Percentiles rank a stretch among this genome's conserved stretches.
These are phyloP conservation scores for Trifolium pratense DNA, from an alignment of 306 rosid species.

Conservation along the genomic window DNA sequence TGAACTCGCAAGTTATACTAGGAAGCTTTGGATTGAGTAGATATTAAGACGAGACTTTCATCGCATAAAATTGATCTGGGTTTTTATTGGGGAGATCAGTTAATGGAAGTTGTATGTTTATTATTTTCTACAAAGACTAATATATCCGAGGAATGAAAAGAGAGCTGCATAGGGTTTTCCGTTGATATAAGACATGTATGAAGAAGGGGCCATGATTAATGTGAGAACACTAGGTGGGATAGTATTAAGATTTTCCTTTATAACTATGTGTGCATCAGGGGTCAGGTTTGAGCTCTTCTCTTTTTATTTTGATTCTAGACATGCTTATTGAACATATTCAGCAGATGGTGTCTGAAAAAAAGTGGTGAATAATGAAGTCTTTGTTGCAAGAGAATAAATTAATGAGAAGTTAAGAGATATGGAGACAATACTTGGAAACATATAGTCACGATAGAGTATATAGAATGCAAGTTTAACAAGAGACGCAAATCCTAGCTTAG, in stretches of 20 bases:
- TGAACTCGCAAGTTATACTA: not conserved
- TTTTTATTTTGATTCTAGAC: not conserved
- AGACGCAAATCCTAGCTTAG: not conserved
- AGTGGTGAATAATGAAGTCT: not conserved
- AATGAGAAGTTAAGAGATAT: conserved; percentile 10
- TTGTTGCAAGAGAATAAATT: conserved; percentile 9
- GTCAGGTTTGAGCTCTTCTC: not conserved
- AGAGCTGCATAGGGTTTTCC: not conserved
- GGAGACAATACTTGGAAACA: not conserved
- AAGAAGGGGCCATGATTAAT: not conserved
- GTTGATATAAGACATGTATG: not conserved
- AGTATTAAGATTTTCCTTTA: not conserved
- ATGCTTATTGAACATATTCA: not conserved
- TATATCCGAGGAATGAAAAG: not conserved
- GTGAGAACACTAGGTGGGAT: not conserved
- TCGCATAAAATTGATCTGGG: not conserved
- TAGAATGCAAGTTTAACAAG: not conserved
- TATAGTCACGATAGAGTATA: not conserved
- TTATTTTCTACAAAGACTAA: not conserved
- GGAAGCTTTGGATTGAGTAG: not conserved
- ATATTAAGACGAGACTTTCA: not conserved
- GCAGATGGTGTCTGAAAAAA: not conserved
- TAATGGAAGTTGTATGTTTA: not conserved
- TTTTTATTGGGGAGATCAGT: not conserved
- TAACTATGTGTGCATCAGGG: not conserved